phyloP scores from a whole-genome alignment of 192 early-diverging fungal genomes.

The Entomortierella beljakovae region DNA sequence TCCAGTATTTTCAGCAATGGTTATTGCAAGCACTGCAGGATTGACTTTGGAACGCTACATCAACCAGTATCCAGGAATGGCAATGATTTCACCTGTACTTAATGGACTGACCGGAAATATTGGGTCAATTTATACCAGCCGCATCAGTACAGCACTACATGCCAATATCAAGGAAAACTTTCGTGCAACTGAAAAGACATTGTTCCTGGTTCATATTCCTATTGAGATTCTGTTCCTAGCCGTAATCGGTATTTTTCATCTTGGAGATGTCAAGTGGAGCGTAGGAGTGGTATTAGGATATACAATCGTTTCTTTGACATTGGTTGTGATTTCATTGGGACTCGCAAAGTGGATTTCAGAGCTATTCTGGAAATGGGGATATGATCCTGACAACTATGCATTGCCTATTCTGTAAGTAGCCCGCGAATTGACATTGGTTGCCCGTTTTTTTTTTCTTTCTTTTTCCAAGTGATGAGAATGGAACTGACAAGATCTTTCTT shows the following conservation, averaged over 20 bases:
- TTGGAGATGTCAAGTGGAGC: conserved; percentile 51
- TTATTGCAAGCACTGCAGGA: conserved; percentile 76
- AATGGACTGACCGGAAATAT: conserved; percentile 82
- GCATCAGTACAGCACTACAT: conserved; percentile 82
- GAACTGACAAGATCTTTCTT: too few relatives aligned
- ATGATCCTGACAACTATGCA: conserved; percentile 84
- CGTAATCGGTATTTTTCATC: conserved; percentile 26
- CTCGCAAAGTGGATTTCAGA: conserved; percentile 69
- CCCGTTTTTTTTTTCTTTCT: too few relatives aligned
- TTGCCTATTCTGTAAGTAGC: conserved; percentile 69
- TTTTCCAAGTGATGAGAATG: too few relatives aligned
- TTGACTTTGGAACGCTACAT: conserved; percentile 76
- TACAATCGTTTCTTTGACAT: conserved; percentile 11
- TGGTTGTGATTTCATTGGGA: conserved; percentile 61
- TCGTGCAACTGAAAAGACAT: conserved; percentile 65
- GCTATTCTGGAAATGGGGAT: conserved; percentile 70
- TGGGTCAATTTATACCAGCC: conserved; percentile 81
- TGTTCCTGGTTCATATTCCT: conserved; percentile 78
- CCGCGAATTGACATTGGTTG: neutral
- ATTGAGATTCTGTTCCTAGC: conserved; percentile 73
- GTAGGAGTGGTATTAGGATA: conserved; percentile 29
- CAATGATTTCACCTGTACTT: conserved; percentile 75
- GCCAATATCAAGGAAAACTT: conserved; percentile 59
- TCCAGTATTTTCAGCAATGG: conserved; percentile 80
- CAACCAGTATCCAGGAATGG: conserved; percentile 71